Conservation (phyloP, 176 grass and related monocot species). For the Cocos nucifera region DNA sequence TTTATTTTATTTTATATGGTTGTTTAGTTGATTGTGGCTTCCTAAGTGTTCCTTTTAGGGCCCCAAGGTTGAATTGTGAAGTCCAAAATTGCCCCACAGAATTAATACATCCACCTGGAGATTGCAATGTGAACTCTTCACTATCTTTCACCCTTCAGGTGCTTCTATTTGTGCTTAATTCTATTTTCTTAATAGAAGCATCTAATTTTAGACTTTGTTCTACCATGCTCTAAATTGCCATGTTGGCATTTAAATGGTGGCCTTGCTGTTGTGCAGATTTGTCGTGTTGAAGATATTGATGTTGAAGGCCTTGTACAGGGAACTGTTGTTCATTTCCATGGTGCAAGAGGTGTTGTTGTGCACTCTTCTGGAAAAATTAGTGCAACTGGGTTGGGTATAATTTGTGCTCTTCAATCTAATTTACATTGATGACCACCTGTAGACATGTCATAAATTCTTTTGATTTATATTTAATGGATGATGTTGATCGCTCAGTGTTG, state of each 20-base stretch:
- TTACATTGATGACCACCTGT: not conserved
- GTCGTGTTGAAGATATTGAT: slow-evolving; percentile 98
- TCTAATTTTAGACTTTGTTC: not conserved
- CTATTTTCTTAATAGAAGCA: too few relatives aligned
- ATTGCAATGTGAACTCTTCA: slow-evolving; percentile 98
- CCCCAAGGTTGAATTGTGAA: slow-evolving; percentile 86
- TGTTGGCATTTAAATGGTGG: not conserved
- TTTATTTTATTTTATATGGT: not conserved
- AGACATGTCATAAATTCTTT: too few relatives aligned
- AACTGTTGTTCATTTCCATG: slow-evolving; percentile 95
- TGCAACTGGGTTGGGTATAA: slow-evolving; percentile 64
- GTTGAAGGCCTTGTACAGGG: slow-evolving; percentile 83
- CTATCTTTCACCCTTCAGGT: slow-evolving; percentile 95
- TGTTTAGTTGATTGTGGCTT: not conserved
- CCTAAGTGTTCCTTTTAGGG: slow-evolving; percentile 40
- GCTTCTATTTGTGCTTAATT: too few relatives aligned
- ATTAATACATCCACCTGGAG: slow-evolving; percentile 95
- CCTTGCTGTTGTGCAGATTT: slow-evolving; percentile 48
- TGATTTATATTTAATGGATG: too few relatives aligned
- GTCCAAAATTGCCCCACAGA: slow-evolving; percentile 66
- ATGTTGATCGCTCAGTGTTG: too few relatives aligned
- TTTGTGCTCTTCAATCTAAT: slow-evolving; percentile 1
- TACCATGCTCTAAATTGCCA: not conserved
- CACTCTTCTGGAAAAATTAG: slow-evolving; percentile 76
- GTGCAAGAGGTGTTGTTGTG: slow-evolving; percentile 66